phyloP scores from a whole-genome alignment of 2,329 filamentous ascomycete genomes.

The Talaromyces sp. region DNA sequence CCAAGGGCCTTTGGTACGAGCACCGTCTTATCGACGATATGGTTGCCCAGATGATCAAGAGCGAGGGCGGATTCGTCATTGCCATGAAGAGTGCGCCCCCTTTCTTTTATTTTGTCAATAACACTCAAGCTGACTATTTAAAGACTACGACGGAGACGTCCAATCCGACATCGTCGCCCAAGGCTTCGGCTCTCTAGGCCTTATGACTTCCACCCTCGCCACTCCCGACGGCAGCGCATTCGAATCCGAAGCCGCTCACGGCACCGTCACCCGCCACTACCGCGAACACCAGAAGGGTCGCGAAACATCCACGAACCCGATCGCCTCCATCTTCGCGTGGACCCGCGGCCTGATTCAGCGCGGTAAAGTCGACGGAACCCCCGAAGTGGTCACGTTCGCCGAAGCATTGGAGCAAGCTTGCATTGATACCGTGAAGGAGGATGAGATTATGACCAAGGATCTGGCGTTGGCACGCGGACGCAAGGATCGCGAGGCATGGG shows the following conservation, averaged over 20 bases:
- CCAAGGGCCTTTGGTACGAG: slow-evolving; percentile 96
- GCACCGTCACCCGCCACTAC: slow-evolving; percentile 97
- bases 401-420: slow-evolving; percentile 90
- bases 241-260: slow-evolving; percentile 96
- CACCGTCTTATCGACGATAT: slow-evolving; percentile 99
- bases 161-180: slow-evolving; percentile 98
- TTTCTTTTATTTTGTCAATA: not conserved
- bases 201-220: slow-evolving; percentile 97
- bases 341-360: slow-evolving; percentile 91
- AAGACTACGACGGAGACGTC: slow-evolving; percentile 98
- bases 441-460: slow-evolving; percentile 99
- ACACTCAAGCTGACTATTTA: slow-evolving; percentile 20
- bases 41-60: slow-evolving; percentile 99
- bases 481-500: slow-evolving; percentile 77
- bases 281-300: slow-evolving; percentile 97
- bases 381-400: slow-evolving; percentile 85
- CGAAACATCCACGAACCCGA: slow-evolving; percentile 97
- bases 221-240: slow-evolving; percentile 96
- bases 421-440: slow-evolving; percentile 86
- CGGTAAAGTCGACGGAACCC: slow-evolving; percentile 88
- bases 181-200: slow-evolving; percentile 93
- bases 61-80: slow-evolving; percentile 91
- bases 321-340: slow-evolving; percentile 99
- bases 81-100: slow-evolving; percentile 86
- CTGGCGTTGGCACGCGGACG: slow-evolving; percentile 91